Base-by-base conservation (phyloP, 352 stramenopile species). In the Phytophthora tentaculata region DNA sequence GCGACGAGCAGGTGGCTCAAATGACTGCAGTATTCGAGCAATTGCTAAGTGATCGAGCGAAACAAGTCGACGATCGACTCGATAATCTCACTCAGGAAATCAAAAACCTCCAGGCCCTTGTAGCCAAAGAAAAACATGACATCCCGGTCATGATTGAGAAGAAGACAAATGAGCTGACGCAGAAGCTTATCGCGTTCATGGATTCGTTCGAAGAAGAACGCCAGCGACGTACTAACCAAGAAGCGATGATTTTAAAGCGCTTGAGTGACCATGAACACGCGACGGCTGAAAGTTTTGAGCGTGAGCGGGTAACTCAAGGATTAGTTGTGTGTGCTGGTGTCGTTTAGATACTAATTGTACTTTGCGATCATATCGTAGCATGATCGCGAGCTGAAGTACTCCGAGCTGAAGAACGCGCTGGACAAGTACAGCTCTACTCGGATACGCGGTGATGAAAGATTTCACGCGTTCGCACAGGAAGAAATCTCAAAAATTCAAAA, bases 181-280 rank as follows among this genome's bases (percentile, higher is more conserved):
- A 94, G 32, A 96, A 97, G 63, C 75, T 98, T 24, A 64, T 90
- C 16, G 68, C 75, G 13, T 96, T 98, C 62, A 96, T 98, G 80
- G 78, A 94, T 52, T 80, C 94, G 32, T 96, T 98, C 49, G 81
- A 97, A 45, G 78, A 86, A 5, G 95, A 98, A 64, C 83, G 91
- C 10, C 86, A 77, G 58, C 80, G 93, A 55, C 81, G 94, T 19
- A 73, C 92, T 5, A 79, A 80, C 17, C 81, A 97, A 41, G 94
- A 98, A 58, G 91, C 91, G n/a, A 74, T 79, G 71, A 88, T 98
- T 63, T 77, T 98, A 49, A 97, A 98, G 77, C 92, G 96, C 12
- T 79, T 98, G 29, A 89, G 91, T 58, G 83, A 96, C 60, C 89
- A 97, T 67, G 88, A 96, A 29, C 83, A 94, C 55, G 68, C 76